Conservation (phyloP, 805 yeast genomes). For the Lachancea lanzarotensis region DNA sequence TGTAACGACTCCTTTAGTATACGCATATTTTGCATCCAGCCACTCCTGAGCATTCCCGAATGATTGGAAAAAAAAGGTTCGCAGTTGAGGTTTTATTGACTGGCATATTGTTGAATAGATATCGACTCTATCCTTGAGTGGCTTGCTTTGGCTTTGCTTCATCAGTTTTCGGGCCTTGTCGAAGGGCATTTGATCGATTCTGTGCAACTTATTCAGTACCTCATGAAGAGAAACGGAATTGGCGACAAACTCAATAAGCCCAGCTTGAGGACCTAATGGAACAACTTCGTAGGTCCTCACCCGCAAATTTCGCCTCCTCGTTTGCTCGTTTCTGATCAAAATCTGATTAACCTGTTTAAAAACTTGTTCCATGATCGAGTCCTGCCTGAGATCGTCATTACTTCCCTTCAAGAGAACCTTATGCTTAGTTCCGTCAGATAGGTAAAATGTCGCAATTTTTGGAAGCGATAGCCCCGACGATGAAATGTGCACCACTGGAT, state of each 20-base stretch:
- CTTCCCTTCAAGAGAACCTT: constrained; percentile 74
- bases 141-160: constrained; percentile 48
- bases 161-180: constrained; percentile 58
- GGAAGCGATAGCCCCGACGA: constrained; percentile 83
- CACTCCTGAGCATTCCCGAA: constrained; percentile 66
- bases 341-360: constrained; percentile 77
- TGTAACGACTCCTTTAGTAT: constrained; percentile 74
- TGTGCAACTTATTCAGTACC: constrained; percentile 59
- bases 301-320: constrained; percentile 50
- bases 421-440: constrained; percentile 53
- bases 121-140: constrained; percentile 38
- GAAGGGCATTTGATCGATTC: constrained; percentile 40
- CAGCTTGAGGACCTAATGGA: constrained; percentile 82
- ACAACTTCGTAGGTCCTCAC: constrained; percentile 84
- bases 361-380: constrained; percentile 96
- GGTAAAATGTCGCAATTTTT: constrained; percentile 53
- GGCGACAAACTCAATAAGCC: constrained; percentile 84
- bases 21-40: constrained; percentile 58
- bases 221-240: constrained; percentile 68
- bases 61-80: constrained; percentile 61
- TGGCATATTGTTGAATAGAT: constrained; percentile 43
- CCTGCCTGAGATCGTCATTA: constrained; percentile 89
- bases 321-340: constrained; percentile 47
- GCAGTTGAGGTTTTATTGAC: constrained; percentile 59
- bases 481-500: constrained; percentile 51